phyloP scores from a whole-genome alignment of 140 eudicot species.

The Stevia rebaudiana region DNA sequence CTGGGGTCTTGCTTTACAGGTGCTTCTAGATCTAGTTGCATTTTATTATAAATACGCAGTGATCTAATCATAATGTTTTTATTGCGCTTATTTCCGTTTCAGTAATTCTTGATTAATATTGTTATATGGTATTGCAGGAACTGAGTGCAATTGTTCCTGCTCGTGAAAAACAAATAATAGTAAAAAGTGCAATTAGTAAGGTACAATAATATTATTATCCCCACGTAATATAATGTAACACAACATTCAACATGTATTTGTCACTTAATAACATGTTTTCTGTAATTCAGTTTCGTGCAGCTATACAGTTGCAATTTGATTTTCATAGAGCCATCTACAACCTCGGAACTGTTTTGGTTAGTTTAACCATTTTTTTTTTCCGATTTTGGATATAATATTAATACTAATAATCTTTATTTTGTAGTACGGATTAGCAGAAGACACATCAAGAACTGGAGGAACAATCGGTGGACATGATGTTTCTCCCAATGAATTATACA shows the following conservation, averaged over 20 bases:
- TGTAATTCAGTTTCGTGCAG: constrained; percentile 82
- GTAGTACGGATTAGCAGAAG: constrained; percentile 98
- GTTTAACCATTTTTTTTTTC: constrained; percentile 15
- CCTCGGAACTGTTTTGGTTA: constrained; percentile 91
- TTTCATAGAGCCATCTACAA: constrained; percentile 93
- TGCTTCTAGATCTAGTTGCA: constrained; percentile 26
- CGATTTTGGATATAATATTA: not conserved
- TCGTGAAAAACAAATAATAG: constrained; percentile 80
- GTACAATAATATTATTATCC: constrained; percentile 24
- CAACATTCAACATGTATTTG: not conserved
- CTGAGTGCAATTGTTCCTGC: constrained; percentile 95
- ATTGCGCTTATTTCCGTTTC: not conserved
- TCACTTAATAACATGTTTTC: constrained; percentile 3
- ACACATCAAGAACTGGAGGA: constrained; percentile 83
- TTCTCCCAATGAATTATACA: constrained; percentile 70
- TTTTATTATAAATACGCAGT: not conserved
- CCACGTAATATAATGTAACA: no score
- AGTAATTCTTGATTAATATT: not conserved
- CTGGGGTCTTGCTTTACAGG: constrained; percentile 99
- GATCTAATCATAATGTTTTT: not conserved
- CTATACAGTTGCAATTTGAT: constrained; percentile 90
- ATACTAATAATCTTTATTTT: constrained; percentile 8
- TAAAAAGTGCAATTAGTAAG: constrained; percentile 83
- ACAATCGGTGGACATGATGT: constrained; percentile 50
- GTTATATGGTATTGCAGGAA: constrained; percentile 44